Percentiles rank a stretch among this genome's conserved stretches.
Conservation (phyloP, 2,329 filamentous ascomycete genomes). For the Phaeosphaeriaceae sp. region DNA sequence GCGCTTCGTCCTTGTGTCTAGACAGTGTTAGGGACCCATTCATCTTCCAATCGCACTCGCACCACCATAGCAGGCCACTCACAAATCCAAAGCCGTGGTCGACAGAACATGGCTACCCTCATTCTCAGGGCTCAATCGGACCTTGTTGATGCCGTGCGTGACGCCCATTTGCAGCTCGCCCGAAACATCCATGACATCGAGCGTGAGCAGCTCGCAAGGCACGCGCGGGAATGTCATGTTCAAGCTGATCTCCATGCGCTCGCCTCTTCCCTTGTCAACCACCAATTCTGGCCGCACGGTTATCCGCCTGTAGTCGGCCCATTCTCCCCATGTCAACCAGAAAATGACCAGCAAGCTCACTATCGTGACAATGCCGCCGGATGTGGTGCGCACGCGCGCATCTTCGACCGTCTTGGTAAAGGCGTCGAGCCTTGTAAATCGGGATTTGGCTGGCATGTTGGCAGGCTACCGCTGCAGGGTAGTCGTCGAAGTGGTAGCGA, state of each 20-base stretch:
- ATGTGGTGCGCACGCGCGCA: conserved; percentile 93
- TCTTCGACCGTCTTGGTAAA: conserved; percentile 99
- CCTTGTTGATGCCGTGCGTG: conserved; percentile 90
- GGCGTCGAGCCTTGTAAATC: conserved; percentile 96
- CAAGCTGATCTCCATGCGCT: conserved; percentile 99
- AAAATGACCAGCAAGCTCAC: conserved; percentile 86
- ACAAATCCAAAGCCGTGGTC: conserved; percentile 49
- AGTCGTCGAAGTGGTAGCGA: conserved; percentile 6
- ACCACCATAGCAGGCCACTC: conserved; percentile 14
- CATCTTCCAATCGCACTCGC: not conserved
- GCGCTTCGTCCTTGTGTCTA: conserved; percentile 72
- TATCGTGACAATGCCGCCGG: conserved; percentile 93
- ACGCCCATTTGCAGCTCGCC: conserved; percentile 96
- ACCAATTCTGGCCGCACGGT: conserved; percentile 90
- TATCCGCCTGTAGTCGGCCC: conserved; percentile 88
- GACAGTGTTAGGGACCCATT: conserved; percentile 11
- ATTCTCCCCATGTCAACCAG: conserved; percentile 93
- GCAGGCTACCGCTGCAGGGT: conserved; percentile 19
- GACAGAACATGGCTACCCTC: conserved; percentile 71
- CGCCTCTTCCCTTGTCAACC: conserved; percentile 95
- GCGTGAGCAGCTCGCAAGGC: conserved; percentile 92
- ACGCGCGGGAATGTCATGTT: conserved; percentile 95
- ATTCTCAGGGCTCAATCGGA: conserved; percentile 74
- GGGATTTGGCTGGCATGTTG: conserved; percentile 85
- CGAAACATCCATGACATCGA: conserved; percentile 99